Base-by-base conservation (phyloP, 129 eudicot species). In the Pulicaria dysenterica region DNA sequence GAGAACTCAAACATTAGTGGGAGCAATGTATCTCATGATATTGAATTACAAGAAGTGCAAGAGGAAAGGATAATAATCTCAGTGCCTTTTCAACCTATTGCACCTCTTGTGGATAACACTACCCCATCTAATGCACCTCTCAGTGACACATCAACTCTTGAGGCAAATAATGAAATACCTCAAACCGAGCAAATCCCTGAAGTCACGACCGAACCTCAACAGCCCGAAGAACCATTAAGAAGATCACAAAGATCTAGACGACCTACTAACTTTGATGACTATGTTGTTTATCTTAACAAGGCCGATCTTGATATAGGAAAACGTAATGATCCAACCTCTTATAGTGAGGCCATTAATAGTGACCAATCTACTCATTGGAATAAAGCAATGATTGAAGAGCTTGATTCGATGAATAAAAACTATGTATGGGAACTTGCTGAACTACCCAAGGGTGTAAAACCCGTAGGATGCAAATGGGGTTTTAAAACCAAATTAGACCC, bases 301-400 rank as follows among this genome's bases (percentile, higher is more conserved):
- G 39, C 5, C 8, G 55, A 64, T 11, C 6, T 34, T 8, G 47
- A 62, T 67, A 62, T 67, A 67, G 45, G 59, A 48, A 67, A 67
- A n/a, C 36, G 42, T n/a, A 36, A 34, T 0, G 44, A 62, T 62
- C 68, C 49, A 5, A 64, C 40, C 3, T 42, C 19, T 3, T 43
- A 43, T 4, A 64, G 0, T 3, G 15, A 64, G 9, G 40, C 40
- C 54, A 42, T 64, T 16, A 15, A 7, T 13, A 62, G 49, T 41
- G 11, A 41, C 11, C 4, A 62, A 13, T 62, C 37, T 3, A 38
- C 50, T 62, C 10, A 41, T 0, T 62, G 68, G 68, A 8, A 24
- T 39, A 10, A 60, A 60, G 48, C 12, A 13, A 60, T 60, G 17
- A 36, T 8, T 11, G 19, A 39, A 11, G 45, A 11, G 42, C 13